Evolutionary conservation across 805 yeast species (phyloP).

Genomic region (Candida nonsorbophila): DNA sequence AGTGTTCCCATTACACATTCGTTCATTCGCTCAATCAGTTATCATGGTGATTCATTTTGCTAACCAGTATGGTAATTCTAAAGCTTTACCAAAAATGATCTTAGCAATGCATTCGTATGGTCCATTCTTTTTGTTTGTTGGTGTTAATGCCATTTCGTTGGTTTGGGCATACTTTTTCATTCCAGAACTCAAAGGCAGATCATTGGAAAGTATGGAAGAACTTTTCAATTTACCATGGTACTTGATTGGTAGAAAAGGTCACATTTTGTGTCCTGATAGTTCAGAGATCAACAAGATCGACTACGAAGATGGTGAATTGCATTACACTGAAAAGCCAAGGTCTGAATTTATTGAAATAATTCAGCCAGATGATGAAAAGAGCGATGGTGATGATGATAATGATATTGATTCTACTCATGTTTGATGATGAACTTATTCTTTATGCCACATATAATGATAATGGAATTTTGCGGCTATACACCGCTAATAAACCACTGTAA

Average conservation of each 20-base stretch:
- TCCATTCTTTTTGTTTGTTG: conserved; percentile 45
- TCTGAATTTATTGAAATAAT: no score
- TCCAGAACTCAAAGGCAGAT: conserved; percentile 40
- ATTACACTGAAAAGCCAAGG: no score
- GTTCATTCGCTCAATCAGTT: conserved; percentile 43
- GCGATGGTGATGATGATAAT: no score
- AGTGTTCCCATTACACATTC: conserved; percentile 44
- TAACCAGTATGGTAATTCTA: conserved; percentile 51
- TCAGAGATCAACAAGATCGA: no score
- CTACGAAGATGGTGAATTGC: no score
- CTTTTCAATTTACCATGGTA: conserved; percentile 52
- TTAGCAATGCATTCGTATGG: conserved; percentile 41
- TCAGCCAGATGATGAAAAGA: no score
- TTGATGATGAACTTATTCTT: no score
- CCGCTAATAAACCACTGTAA: no score
- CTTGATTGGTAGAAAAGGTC: conserved; percentile 48
- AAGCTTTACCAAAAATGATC: conserved; percentile 48
- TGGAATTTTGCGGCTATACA: no score
- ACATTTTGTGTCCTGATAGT: conserved; percentile 40
- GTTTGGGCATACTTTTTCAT: conserved; percentile 42
- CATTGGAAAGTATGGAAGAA: conserved; percentile 44
- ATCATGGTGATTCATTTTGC: conserved; percentile 51
- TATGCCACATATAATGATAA: no score
- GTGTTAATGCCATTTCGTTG: conserved; percentile 32
- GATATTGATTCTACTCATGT: no score